phyloP scores from a whole-genome alignment of 176 grass and related monocot species.

The Zea luxurians region DNA sequence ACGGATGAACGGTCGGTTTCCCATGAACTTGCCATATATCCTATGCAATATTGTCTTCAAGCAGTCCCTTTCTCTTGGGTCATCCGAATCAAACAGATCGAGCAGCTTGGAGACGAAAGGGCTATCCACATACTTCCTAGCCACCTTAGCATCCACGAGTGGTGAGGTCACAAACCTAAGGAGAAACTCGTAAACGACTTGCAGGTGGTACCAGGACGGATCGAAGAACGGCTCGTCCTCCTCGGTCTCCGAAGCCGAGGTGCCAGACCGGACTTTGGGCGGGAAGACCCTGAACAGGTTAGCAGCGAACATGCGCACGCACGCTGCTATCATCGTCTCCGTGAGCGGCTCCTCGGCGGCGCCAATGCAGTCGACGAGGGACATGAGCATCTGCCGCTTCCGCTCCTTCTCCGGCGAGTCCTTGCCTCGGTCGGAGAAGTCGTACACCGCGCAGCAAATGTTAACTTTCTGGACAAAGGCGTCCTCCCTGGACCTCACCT shows the following conservation, averaged over 20 bases:
- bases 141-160: conserved; percentile 77
- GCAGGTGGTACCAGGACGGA: conserved; percentile 89
- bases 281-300: conserved; percentile 97
- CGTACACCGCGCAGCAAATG: conserved; percentile 71
- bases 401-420: conserved; percentile 84
- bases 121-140: conserved; percentile 84
- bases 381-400: conserved; percentile 82
- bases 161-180: conserved; percentile 83
- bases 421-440: conserved; percentile 87
- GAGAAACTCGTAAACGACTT: conserved; percentile 88
- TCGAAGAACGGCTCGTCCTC: conserved; percentile 93
- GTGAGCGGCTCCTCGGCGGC: conserved; percentile 63
- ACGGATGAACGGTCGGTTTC: conserved; percentile 73
- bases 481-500: conserved; percentile 56
- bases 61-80: conserved; percentile 88
- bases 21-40: conserved; percentile 91
- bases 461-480: conserved; percentile 85
- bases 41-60: conserved; percentile 78
- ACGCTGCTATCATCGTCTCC: conserved; percentile 75
- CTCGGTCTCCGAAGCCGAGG: conserved; percentile 56
- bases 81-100: conserved; percentile 90
- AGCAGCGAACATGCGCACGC: conserved; percentile 67
- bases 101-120: conserved; percentile 74
- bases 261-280: conserved; percentile 56
- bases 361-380: conserved; percentile 64